Percentiles rank a stretch among this genome's conserved stretches.
phyloP scores from a whole-genome alignment of 345 rosid genomes.

The Hypericum androsaemum region DNA sequence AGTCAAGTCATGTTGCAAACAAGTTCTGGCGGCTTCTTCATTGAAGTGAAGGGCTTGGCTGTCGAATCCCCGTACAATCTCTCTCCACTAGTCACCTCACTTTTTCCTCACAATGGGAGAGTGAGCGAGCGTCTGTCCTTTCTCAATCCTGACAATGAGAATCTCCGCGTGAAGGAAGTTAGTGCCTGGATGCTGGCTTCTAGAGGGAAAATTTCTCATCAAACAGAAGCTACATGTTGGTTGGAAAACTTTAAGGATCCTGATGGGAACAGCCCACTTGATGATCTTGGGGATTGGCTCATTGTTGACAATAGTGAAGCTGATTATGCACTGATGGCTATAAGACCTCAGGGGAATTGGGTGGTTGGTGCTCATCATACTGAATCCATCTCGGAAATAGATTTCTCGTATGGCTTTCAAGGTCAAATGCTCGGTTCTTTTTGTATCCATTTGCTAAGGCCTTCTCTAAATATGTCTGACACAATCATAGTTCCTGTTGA shows the following conservation, averaged over 20 bases:
- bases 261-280: slow-evolving; percentile 16
- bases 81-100: slow-evolving; percentile 29
- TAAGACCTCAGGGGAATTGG: slow-evolving; percentile 45
- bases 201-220: slow-evolving; percentile 30
- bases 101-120: slow-evolving; percentile 30
- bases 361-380: slow-evolving; percentile 33
- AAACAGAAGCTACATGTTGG: slow-evolving; percentile 44
- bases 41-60: slow-evolving; percentile 52
- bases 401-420: slow-evolving; percentile 36
- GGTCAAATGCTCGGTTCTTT: slow-evolving; percentile 41
- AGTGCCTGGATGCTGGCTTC: slow-evolving; percentile 48
- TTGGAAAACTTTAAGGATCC: slow-evolving; percentile 17
- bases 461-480: slow-evolving; percentile 36
- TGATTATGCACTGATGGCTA: slow-evolving; percentile 36
- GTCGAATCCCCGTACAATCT: slow-evolving; percentile 48
- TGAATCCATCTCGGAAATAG: slow-evolving; percentile 39
- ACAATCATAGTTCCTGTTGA: slow-evolving; percentile 44
- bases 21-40: slow-evolving; percentile 54
- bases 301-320: slow-evolving; percentile 27
- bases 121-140: slow-evolving; percentile 44
- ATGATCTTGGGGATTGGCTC: slow-evolving; percentile 40
- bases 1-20: slow-evolving; percentile 54
- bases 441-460: slow-evolving; percentile 40
- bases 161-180: slow-evolving; percentile 39
- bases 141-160: slow-evolving; percentile 53